Evolutionary conservation across 495 filamentous ascomycete species (phyloP), one percentile per base, ranked within the genome.

Genomic region (Aspergillus taichungensis): DNA sequence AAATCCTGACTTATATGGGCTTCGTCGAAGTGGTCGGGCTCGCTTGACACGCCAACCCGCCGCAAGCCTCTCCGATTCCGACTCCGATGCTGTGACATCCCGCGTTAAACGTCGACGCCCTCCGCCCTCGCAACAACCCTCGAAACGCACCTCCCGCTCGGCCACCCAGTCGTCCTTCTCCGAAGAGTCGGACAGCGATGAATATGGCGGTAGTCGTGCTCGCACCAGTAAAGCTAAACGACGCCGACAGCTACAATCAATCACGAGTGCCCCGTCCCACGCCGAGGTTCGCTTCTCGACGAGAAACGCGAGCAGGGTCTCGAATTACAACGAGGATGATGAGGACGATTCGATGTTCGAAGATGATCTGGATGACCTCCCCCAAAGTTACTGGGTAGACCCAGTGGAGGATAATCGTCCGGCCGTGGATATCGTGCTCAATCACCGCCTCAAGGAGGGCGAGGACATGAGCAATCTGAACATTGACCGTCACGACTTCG

Each of bases 1-100:
- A 57, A 89, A 98, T 60, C 92, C 92, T n/a, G 92, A 96, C 59
- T 70, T 98, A 13, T 98, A 96, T 67, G 92, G 91, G 12, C 72
- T 99, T 40, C 78, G 92, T 49, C 77, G 92, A 59, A 98, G 92
- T 69, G 89, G 73, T 54, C 76, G 80, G 50, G 75, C 79, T 36
- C 73, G 76, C 50, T 71, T 70, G 36, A 63, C 55, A 18, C 64
- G 62, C 60, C 58, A 61, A 47, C 42, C 91, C 73, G 72, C 86
- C 53, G 82, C 89, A 34, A 85, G 78, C 43, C 76, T 77, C 53
- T 85, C 87, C 11, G 87, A 82, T n/a, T 91, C 65, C 0, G 70
- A 74, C 13, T 72, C 69, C 1, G 70, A 72, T 59, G 66, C 61
- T 6, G 62, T 69, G 45, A 63, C 61, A 13, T 60, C 64, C 30